Evolutionary conservation across 2,329 filamentous ascomycete species (phyloP), one percentile per base, ranked within the genome.

Genomic region (Monosporascus cannonballus): DNA sequence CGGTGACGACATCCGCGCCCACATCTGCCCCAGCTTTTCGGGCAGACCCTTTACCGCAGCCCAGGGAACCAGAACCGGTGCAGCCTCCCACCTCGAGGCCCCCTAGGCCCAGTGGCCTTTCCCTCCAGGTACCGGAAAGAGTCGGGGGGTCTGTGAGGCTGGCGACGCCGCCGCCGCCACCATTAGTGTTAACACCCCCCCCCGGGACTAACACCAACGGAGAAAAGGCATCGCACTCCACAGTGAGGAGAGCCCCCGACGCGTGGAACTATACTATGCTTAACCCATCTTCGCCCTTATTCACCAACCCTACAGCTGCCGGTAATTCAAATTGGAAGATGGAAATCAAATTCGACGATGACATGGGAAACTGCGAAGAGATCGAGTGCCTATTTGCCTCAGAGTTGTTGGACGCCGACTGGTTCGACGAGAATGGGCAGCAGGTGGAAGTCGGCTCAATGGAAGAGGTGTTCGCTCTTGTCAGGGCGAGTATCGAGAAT

Each of bases 71-170:
- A 27, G 63, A 61, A 14, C 54, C 60, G 58, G 24, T 47, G 59
- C 58, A 58, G 57, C 63, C 59, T 39, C 56, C 57, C 11, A 54
- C 49, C 24, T 47, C 51, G 45, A 60, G 60, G 14, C 62, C 61
- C 36, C n/a, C 60, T 36, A 71, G 76, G 48, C 76, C 79, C 20
- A 76, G 76, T 50, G 71, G 80, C 20, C 69, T 86, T 6, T 82
- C 80, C 20, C 70, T 87, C 1, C 83, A 86, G 60, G 84, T 87
- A 0, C 84, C 84, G 2, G 76, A 83, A 58, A 77, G 84, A 54
- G 71, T 77, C 18, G 76, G 82, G 1, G 83, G 83, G 1, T 75
- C 79, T 3, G 81, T 87, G 0, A 75, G 83, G 53, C 71, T 87
- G 15, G 83, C 84, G 24, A 87, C 84, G 8, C 79, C 79, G 36